Evolutionary conservation across 1,284 basidiomycete species (phyloP).

Genomic region (Cystobasidiaceae sp.): DNA sequence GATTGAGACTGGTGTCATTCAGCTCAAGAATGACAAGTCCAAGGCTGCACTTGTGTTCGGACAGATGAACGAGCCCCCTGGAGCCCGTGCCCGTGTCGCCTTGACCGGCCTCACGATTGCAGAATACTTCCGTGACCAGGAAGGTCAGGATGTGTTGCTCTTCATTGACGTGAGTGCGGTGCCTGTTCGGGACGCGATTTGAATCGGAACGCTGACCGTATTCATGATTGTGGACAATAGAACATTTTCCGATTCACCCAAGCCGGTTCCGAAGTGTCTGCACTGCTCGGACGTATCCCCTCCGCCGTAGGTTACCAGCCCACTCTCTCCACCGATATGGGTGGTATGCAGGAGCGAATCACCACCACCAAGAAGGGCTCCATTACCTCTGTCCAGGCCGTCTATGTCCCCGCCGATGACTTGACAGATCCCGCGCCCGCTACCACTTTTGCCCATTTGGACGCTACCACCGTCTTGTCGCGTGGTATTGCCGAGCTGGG

Average conservation of each 20-base stretch:
- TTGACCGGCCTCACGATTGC: conserved; percentile 98
- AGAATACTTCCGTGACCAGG: conserved; percentile 99
- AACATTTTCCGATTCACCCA: conserved; percentile 68
- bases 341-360: conserved; percentile 94
- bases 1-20: conserved; percentile 99
- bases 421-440: conserved; percentile 99
- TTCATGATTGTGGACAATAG: not conserved
- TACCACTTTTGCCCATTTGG: conserved; percentile 99
- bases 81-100: conserved; percentile 99
- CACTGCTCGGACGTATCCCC: conserved; percentile 98
- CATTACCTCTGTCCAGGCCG: conserved; percentile 98
- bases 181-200: not conserved
- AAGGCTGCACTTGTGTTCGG: conserved; percentile 99
- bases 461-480: conserved; percentile 96
- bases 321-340: conserved; percentile 98
- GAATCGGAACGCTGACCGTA: not conserved
- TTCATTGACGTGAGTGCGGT: conserved; percentile 71
- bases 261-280: conserved; percentile 99
- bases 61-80: conserved; percentile 99
- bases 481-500: conserved; percentile 98
- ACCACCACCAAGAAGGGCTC: conserved; percentile 99
- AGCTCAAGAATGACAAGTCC: conserved; percentile 57
- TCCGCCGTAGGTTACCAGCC: conserved; percentile 99
- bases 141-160: conserved; percentile 98
- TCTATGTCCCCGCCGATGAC: conserved; percentile 99